Percentiles rank a stretch among this genome's conserved stretches.
Evolutionary conservation across 257 asterid genomes (phyloP).

Genomic region (Capsicum pubescens): DNA sequence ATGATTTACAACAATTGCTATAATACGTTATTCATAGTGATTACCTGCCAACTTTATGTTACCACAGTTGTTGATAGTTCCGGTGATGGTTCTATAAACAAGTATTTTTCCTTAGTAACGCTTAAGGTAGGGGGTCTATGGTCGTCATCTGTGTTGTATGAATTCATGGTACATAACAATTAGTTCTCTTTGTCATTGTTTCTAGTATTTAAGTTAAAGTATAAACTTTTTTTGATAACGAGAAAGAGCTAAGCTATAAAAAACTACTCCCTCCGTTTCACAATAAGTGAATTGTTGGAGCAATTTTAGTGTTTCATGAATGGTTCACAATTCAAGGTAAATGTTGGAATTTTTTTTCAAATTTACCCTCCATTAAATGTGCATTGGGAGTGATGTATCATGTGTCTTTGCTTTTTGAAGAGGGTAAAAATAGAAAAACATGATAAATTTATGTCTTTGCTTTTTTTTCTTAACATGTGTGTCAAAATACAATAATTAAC

Average conservation of each 20-base stretch:
- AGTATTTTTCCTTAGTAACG: not conserved
- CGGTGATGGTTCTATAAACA: not conserved
- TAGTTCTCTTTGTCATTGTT: not conserved
- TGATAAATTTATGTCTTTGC: no score
- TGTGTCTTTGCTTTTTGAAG: no score
- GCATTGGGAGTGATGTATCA: no score
- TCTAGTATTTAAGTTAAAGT: conserved; percentile 2
- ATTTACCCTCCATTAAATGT: no score
- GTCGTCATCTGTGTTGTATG: not conserved
- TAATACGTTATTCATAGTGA: not conserved
- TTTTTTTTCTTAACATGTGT: no score
- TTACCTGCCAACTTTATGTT: not conserved
- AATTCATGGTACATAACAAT: not conserved
- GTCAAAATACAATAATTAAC: no score
- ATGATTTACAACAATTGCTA: not conserved
- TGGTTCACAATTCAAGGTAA: no score
- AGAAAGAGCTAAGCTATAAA: not conserved
- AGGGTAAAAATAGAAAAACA: no score
- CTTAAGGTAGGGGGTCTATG: not conserved
- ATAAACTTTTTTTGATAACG: not conserved
- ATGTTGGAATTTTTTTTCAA: no score
- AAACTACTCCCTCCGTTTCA: no score
- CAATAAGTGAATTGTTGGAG: no score
- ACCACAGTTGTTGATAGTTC: not conserved
- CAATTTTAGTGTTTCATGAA: no score